A percentile compares a stretch with the other conserved stretches of the same genome.
These are phyloP conservation scores for Fusarium tupiense DNA, from an alignment of 2,329 filamentous ascomycete genomes.

Conservation along the genomic window DNA sequence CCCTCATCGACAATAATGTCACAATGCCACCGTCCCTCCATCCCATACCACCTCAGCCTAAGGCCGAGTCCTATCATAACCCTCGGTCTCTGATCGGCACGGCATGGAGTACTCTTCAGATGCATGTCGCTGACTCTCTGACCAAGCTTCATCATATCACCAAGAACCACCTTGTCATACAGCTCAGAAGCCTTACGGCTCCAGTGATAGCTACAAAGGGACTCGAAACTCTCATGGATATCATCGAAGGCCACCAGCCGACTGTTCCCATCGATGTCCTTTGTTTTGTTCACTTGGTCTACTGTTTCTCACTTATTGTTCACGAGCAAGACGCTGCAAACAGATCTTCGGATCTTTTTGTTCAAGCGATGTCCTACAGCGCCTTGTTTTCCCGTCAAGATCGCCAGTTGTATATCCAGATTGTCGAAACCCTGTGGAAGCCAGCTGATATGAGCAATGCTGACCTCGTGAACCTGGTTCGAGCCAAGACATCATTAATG, in stretches of 20 bases:
- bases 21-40: conserved; percentile 25
- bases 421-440: conserved; percentile 61
- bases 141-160: conserved; percentile 53
- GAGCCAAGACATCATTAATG: conserved; percentile 22
- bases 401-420: conserved; percentile 52
- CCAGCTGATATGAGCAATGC: conserved; percentile 48
- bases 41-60: conserved; percentile 22
- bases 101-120: conserved; percentile 56
- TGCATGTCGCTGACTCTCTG: conserved; percentile 58
- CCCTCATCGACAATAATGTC: conserved; percentile 47
- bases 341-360: conserved; percentile 55
- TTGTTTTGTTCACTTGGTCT: conserved; percentile 63
- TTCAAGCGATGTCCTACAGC: conserved; percentile 58
- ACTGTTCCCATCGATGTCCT: conserved; percentile 56
- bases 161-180: conserved; percentile 54
- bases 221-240: conserved; percentile 52
- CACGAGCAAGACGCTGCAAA: conserved; percentile 53
- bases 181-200: conserved; percentile 53
- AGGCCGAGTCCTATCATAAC: conserved; percentile 42
- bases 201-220: conserved; percentile 53
- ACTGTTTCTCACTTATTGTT: conserved; percentile 59
- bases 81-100: conserved; percentile 52
- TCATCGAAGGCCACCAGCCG: conserved; percentile 52
- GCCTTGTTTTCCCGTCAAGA: conserved; percentile 52
- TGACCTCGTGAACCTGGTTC: conserved; percentile 45